These are phyloP conservation scores for Tuber calosporum DNA, from an alignment of 495 filamentous ascomycete species.

Conservation along the genomic window DNA sequence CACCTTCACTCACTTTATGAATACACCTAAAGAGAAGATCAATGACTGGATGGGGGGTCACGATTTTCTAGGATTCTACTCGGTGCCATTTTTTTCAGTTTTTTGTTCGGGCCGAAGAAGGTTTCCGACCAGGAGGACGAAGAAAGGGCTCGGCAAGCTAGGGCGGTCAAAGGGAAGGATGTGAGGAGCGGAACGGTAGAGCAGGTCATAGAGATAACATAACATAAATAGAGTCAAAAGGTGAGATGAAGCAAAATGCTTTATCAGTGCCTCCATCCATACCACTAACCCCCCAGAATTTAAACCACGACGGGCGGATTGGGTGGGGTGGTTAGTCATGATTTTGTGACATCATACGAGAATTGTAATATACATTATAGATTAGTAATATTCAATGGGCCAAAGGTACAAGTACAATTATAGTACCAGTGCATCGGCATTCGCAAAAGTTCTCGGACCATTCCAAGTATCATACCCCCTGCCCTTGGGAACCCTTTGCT, in stretches of 20 bases:
- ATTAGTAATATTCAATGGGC: background rate
- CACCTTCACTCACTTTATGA: background rate
- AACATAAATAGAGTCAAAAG: background rate
- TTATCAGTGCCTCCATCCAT: no score
- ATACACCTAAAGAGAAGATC: background rate
- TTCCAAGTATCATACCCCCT: no score
- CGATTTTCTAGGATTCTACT: background rate
- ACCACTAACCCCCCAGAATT: no score
- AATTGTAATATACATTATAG: background rate
- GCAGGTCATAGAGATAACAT: background rate
- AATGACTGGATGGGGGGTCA: background rate
- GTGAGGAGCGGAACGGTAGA: background rate
- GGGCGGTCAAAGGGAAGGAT: background rate
- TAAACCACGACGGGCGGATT: background rate
- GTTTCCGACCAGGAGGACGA: background rate
- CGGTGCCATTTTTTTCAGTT: background rate
- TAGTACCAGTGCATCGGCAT: no score
- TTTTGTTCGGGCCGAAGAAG: background rate
- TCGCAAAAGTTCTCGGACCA: no score
- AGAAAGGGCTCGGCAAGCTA: background rate
- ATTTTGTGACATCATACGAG: background rate
- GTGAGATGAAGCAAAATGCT: no score
- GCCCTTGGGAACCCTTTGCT: no score
- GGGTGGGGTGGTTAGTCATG: background rate
- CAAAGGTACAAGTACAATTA: no score